These are phyloP conservation scores for Pyrenopolyporus hunteri DNA, from an alignment of 495 filamentous ascomycete species.

Conservation along the genomic window DNA sequence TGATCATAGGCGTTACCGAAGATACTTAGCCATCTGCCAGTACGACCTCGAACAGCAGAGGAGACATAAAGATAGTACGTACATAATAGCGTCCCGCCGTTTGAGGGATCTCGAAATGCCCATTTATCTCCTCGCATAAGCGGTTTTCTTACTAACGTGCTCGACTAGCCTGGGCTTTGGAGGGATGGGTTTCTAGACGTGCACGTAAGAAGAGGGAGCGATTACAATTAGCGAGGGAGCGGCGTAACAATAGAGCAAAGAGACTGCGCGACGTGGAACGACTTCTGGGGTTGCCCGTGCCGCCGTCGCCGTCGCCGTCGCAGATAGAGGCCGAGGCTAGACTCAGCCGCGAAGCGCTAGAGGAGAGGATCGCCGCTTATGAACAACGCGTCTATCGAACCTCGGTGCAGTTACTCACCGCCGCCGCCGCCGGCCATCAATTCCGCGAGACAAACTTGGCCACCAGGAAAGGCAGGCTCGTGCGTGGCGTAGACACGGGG, in stretches of 20 bases:
- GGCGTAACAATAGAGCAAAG: too few relatives aligned
- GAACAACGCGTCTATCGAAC: slow-evolving; percentile 20
- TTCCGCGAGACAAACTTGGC: slow-evolving; percentile 21
- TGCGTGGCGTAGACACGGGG: too few relatives aligned
- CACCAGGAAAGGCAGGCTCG: slow-evolving; percentile 13
- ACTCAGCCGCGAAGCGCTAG: neutral
- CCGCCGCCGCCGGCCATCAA: slow-evolving; percentile 29
- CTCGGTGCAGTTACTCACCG: slow-evolving; percentile 31
- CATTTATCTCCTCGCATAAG: neutral
- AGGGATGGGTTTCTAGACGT: slow-evolving; percentile 8
- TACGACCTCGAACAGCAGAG: neutral
- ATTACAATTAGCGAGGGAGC: too few relatives aligned
- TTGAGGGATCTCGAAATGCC: neutral
- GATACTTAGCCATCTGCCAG: slow-evolving; percentile 10
- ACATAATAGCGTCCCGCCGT: neutral
- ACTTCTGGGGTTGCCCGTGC: neutral
- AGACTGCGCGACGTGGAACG: too few relatives aligned
- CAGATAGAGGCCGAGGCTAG: neutral
- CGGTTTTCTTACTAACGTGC: slow-evolving; percentile 6
- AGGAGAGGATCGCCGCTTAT: slow-evolving; percentile 5
- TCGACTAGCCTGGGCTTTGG: neutral
- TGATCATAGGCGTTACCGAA: slow-evolving; percentile 3
- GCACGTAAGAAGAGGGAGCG: slow-evolving; percentile 1
- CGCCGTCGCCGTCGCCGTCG: slow-evolving; percentile 11
- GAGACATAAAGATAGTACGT: slow-evolving; percentile 16